Conservation (phyloP, 176 grass and related monocot species). For the Carex pumila region DNA sequence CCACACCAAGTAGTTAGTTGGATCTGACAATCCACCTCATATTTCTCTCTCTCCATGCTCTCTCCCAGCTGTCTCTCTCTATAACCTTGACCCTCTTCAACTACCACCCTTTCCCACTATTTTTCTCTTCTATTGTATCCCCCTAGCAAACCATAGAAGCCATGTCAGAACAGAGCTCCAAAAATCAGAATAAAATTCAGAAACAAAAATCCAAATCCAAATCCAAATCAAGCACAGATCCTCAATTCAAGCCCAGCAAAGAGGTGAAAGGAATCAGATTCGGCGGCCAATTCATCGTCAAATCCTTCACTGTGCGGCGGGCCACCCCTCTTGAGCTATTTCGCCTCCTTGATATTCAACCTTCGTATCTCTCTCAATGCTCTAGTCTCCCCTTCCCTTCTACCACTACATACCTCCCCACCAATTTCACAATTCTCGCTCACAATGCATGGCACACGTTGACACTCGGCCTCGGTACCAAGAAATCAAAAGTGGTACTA, state of each 20-base stretch:
- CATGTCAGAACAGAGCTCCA: constrained; percentile 18
- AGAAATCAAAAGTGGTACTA: constrained; percentile 85
- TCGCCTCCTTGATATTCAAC: constrained; percentile 88
- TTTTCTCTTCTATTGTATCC: constrained; percentile 1
- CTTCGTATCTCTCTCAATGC: constrained; percentile 79
- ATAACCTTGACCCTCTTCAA: neutral
- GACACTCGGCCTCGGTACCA: constrained; percentile 90
- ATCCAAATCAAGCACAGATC: constrained; percentile 25
- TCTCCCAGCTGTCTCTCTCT: neutral
- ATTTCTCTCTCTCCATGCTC: neutral
- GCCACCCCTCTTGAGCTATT: constrained; percentile 85
- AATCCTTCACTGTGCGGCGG: constrained; percentile 93
- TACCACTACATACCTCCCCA: constrained; percentile 74
- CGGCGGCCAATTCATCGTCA: constrained; percentile 86
- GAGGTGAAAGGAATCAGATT: constrained; percentile 91
- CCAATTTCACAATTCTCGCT: constrained; percentile 96
- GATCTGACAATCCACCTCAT: constrained; percentile 23
- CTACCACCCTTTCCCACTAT: neutral
- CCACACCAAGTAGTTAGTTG: constrained; percentile 15
- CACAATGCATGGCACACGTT: constrained; percentile 98
- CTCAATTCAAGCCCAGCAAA: constrained; percentile 73
- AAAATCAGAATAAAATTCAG: neutral
- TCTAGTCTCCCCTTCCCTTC: constrained; percentile 87
- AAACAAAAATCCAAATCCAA: constrained; percentile 11
- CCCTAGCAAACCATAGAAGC: neutral